phyloP scores from a whole-genome alignment of 2,329 filamentous ascomycete species.

The Epichloe festucae region DNA sequence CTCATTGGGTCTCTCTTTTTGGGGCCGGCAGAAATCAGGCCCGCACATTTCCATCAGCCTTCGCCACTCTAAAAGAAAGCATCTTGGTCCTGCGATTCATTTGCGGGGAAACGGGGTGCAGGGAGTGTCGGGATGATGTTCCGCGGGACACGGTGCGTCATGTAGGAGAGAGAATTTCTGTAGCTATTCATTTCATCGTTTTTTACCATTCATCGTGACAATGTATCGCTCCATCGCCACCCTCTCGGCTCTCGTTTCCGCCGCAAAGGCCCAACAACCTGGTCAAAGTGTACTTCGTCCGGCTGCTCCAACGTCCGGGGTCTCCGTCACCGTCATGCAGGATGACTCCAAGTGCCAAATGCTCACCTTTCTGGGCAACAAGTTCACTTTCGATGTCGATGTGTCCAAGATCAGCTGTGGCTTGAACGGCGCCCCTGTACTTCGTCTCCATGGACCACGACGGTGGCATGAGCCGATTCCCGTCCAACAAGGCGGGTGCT shows the following conservation, averaged over 20 bases:
- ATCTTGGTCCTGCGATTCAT: too few species aligned
- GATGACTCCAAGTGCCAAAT: not conserved
- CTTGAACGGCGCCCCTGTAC: conserved; percentile 58
- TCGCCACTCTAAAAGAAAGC: too few species aligned
- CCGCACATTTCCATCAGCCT: too few species aligned
- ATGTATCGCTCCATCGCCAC: not conserved
- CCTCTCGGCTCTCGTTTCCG: not conserved
- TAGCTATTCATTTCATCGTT: too few species aligned
- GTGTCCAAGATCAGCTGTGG: conserved; percentile 56
- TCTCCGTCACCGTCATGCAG: conserved; percentile 23
- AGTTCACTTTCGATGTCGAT: conserved; percentile 17
- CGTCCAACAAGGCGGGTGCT: conserved; percentile 38
- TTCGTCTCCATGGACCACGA: conserved; percentile 48
- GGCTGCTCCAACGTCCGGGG: conserved; percentile 38
- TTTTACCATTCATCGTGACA: too few species aligned
- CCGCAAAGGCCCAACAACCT: conserved; percentile 33
- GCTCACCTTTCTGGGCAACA: not conserved
- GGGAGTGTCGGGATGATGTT: too few species aligned
- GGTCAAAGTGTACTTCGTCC: conserved; percentile 37
- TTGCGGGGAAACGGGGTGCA: too few species aligned
- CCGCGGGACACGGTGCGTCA: too few species aligned
- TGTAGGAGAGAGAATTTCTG: too few species aligned
- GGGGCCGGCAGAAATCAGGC: too few species aligned
- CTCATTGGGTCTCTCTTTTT: too few species aligned
- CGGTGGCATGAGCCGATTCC: conserved; percentile 37